Evolutionary conservation across 768 basidiomycete genomes (phyloP).

Genomic region (Boletus coccyginus): DNA sequence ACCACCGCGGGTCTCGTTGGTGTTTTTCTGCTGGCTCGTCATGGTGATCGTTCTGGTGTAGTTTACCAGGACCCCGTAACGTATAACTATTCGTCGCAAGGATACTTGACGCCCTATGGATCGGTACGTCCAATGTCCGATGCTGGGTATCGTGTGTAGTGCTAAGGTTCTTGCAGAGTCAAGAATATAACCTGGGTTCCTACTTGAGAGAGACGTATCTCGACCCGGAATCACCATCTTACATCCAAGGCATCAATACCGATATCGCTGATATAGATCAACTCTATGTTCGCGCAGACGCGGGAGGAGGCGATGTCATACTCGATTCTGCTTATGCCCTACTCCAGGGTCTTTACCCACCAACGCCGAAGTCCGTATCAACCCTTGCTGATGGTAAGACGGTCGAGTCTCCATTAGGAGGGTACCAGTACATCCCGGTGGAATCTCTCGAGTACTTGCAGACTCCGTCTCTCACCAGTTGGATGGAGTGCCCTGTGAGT

Average conservation of each 20-base stretch:
- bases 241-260: conserved; percentile 62
- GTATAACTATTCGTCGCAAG: conserved; percentile 54
- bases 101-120: conserved; percentile 72
- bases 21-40: conserved; percentile 71
- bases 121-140: conserved; percentile 47
- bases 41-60: conserved; percentile 63
- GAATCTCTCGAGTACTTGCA: conserved; percentile 55
- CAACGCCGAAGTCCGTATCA: conserved; percentile 60
- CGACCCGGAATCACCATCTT: conserved; percentile 56
- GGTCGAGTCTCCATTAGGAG: conserved; percentile 73
- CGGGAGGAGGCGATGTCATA: conserved; percentile 69
- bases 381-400: conserved; percentile 70
- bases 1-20: conserved; percentile 48
- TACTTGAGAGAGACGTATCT: conserved; percentile 65
- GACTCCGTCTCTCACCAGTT: conserved; percentile 70
- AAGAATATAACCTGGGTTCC: conserved; percentile 62
- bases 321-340: conserved; percentile 82
- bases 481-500: conserved; percentile 57
- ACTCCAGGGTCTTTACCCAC: conserved; percentile 83
- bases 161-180: conserved; percentile 21
- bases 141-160: not conserved
- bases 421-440: conserved; percentile 80
- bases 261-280: conserved; percentile 68
- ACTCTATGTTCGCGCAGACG: conserved; percentile 74
- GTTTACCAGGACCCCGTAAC: conserved; percentile 72